phyloP scores from a whole-genome alignment of 371 early-diverging fungal genomes.

The Syncephalastrum racemosum region DNA sequence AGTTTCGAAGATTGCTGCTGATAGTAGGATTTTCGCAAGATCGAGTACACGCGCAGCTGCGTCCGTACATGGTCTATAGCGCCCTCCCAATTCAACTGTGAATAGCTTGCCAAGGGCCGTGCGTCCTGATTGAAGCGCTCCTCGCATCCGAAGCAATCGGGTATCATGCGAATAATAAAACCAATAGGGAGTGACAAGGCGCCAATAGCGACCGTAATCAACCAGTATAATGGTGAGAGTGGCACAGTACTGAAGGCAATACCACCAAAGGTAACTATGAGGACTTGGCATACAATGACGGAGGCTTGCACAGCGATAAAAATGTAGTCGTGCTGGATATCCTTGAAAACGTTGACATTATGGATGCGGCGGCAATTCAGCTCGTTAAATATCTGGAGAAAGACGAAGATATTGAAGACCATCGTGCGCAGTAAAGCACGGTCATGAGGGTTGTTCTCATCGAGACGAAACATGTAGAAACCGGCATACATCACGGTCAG shows the following conservation, averaged over 20 bases:
- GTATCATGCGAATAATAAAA: slow-evolving; percentile 74
- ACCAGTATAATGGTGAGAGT: slow-evolving; percentile 76
- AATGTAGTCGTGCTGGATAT: slow-evolving; percentile 72
- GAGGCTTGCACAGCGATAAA: slow-evolving; percentile 75
- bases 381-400: slow-evolving; percentile 93
- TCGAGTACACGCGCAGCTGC: slow-evolving; percentile 49
- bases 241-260: slow-evolving; percentile 83
- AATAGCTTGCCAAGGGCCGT: slow-evolving; percentile 50
- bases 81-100: slow-evolving; percentile 62
- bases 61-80: slow-evolving; percentile 49
- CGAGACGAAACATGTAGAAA: slow-evolving; percentile 61
- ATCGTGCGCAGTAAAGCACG: slow-evolving; percentile 67
- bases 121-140: slow-evolving; percentile 55
- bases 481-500: slow-evolving; percentile 62
- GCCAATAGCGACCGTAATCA: slow-evolving; percentile 72
- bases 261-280: slow-evolving; percentile 89
- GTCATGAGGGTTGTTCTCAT: slow-evolving; percentile 29
- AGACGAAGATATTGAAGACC: slow-evolving; percentile 95
- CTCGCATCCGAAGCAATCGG: slow-evolving; percentile 52
- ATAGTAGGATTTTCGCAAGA: slow-evolving; percentile 32
- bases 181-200: slow-evolving; percentile 83
- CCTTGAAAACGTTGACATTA: slow-evolving; percentile 81
- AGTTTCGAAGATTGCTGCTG: slow-evolving; percentile 1
- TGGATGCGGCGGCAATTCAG: slow-evolving; percentile 82
- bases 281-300: slow-evolving; percentile 71